Base-by-base conservation (phyloP, 306 rosid genomes). In the Castanea sativa region DNA sequence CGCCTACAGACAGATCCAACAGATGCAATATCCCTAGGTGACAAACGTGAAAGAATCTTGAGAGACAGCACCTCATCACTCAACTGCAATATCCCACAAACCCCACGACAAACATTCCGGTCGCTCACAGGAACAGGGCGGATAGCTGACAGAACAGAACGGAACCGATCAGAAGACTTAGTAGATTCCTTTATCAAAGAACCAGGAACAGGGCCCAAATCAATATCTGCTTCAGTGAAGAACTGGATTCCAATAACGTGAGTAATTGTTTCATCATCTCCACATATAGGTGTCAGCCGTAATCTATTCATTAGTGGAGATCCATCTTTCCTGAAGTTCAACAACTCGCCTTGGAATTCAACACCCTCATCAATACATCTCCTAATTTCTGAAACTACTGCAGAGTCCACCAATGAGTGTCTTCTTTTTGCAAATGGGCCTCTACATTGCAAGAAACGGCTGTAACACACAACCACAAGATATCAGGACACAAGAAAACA, bases 321-420 rank as follows among this genome's bases (percentile, higher is more conserved):
- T 82, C 99, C 99, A 88, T 96, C 99, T 87, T 96, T 96, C 86
- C 93, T 89, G 70, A 96, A 96, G 93, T 96, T 96, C 88, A 96
- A 85, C 78, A 96, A 86, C 86, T 96, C 97, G 68, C 99, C 99
- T 85, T 90, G 97, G 81, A 96, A 96, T 84, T 96, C 99, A 81
- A 88, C 82, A 73, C 99, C 99, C 60, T 96, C 92, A 7, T 93
- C 93, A 2, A 96, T 84, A 76, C 99, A 96, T 84, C 92, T 89
- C 84, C 95, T 91, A 49, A 96, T 96, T 80, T 96, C 97, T 76
- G 94, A 82, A 85, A 96, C 88, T 71, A 96, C 91, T 5, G 90
- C 75, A 11, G 98, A 91, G 82, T 96, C 94, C 76, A 96, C 98
- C 84, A 93, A 85, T 49, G 97, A 94, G 81, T 96, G 99, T 86